Evolutionary conservation across 768 basidiomycete species (phyloP).

Genomic region (Grammothele lineata): DNA sequence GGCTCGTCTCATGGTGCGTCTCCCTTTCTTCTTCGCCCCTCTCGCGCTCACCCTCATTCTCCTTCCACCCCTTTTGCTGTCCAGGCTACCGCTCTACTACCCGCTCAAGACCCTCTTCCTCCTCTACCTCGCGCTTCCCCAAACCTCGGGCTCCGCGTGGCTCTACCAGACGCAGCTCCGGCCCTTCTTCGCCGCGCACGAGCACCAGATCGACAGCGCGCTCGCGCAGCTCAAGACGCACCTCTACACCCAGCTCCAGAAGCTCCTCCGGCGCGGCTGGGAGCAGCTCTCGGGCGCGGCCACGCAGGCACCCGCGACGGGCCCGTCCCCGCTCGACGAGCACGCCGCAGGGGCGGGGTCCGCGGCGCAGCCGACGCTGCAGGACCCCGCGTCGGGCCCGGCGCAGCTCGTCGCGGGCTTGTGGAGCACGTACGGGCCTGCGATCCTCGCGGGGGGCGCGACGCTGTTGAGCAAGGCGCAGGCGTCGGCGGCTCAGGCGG

Average conservation of each 20-base stretch:
- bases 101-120: constrained; percentile 78
- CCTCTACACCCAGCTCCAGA: constrained; percentile 61
- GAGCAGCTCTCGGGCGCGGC: constrained; percentile 50
- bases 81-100: constrained; percentile 88
- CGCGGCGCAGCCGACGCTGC: no score
- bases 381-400: constrained; percentile 58
- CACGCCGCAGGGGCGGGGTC: constrained; percentile 37
- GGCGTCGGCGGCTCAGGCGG: constrained; percentile 32
- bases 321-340: constrained; percentile 18
- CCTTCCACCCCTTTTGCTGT: constrained; percentile 4
- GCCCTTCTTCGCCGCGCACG: constrained; percentile 80
- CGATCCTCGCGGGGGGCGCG: constrained; percentile 63
- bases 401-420: constrained; percentile 60
- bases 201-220: constrained; percentile 78
- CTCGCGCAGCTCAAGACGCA: constrained; percentile 61
- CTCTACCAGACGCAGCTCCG: constrained; percentile 77
- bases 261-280: constrained; percentile 62
- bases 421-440: constrained; percentile 78
- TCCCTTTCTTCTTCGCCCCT: background rate
- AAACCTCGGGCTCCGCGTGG: constrained; percentile 83
- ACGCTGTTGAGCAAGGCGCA: constrained; percentile 54
- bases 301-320: constrained; percentile 29
- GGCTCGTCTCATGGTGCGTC: constrained; percentile 81
- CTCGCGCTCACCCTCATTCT: background rate
- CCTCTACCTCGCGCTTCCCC: constrained; percentile 86